A percentile compares a stretch with the other conserved stretches of the same genome.
phyloP scores from a whole-genome alignment of 2,329 filamentous ascomycete genomes.

The Fusarium tanahbumbuense region DNA sequence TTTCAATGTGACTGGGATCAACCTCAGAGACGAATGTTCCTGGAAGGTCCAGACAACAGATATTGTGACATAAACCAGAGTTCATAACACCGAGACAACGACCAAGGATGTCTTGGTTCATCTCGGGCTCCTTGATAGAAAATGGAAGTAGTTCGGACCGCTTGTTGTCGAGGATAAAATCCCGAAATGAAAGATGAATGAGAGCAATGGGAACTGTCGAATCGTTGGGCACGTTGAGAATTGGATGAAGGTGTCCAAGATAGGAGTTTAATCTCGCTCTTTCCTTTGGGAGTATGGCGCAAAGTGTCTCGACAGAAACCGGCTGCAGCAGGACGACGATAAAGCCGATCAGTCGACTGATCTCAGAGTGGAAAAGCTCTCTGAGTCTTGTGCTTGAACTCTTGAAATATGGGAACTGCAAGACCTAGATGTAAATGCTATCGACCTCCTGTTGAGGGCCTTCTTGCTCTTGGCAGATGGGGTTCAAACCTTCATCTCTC shows the following conservation, averaged over 20 bases:
- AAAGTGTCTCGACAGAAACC: not conserved
- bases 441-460: slow-evolving; percentile 6
- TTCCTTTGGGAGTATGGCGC: too few relatives aligned
- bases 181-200: slow-evolving; percentile 13
- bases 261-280: too few relatives aligned
- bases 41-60: not conserved
- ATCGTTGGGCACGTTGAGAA: not conserved
- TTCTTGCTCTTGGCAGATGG: not conserved
- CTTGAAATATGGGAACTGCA: too few relatives aligned
- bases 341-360: not conserved
- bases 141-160: not conserved
- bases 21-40: not conserved
- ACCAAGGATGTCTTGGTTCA: fast-evolving
- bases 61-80: not conserved
- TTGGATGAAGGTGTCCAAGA: too few relatives aligned
- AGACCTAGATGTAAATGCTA: slow-evolving; percentile 16
- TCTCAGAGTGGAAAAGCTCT: not conserved
- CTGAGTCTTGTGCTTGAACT: too few relatives aligned
- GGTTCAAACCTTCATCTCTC: not conserved
- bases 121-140: not conserved
- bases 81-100: not conserved
- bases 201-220: not conserved
- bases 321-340: slow-evolving; percentile 4
- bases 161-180: slow-evolving; percentile 6
- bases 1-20: fast-evolving